Conservation (phyloP, 2,329 filamentous ascomycete species). For the Nemania abortiva region DNA sequence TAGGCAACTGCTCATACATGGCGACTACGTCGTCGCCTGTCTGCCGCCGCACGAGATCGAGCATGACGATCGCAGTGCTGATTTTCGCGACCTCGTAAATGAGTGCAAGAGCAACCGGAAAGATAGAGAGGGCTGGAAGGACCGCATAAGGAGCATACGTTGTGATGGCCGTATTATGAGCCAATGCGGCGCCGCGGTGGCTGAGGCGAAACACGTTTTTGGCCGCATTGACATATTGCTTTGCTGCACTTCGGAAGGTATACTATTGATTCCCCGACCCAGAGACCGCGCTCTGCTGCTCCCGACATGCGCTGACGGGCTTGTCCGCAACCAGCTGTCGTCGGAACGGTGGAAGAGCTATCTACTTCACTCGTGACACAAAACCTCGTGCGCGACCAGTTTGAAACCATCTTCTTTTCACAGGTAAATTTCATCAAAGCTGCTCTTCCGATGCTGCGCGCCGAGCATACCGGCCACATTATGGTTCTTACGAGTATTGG, state of each 20-base stretch:
- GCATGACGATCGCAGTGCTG: constrained; percentile 78
- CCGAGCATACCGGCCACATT: constrained; percentile 87
- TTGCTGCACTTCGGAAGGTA: constrained; percentile 89
- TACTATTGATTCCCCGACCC: constrained; percentile 30
- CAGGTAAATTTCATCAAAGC: constrained; percentile 97
- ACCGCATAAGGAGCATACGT: constrained; percentile 75
- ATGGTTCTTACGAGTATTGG: constrained; percentile 90
- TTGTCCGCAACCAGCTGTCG: constrained; percentile 69
- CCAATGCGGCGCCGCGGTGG: constrained; percentile 86
- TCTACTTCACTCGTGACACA: constrained; percentile 77
- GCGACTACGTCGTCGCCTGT: constrained; percentile 89
- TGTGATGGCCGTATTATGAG: constrained; percentile 72
- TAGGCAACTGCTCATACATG: constrained; percentile 85
- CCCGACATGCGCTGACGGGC: constrained; percentile 34
- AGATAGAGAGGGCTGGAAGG: constrained; percentile 81
- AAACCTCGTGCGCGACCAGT: constrained; percentile 88
- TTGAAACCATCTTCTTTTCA: constrained; percentile 94
- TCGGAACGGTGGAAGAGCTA: constrained; percentile 92
- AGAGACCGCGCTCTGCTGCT: background rate
- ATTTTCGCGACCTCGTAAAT: constrained; percentile 83
- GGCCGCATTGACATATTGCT: constrained; percentile 90
- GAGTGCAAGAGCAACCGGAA: constrained; percentile 73
- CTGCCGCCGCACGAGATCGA: constrained; percentile 83
- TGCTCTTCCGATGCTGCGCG: constrained; percentile 81
- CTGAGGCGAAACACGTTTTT: constrained; percentile 86